These are phyloP conservation scores for Pontederia crassipes DNA, from an alignment of 176 grass and related monocot species.

Conservation along the genomic window DNA sequence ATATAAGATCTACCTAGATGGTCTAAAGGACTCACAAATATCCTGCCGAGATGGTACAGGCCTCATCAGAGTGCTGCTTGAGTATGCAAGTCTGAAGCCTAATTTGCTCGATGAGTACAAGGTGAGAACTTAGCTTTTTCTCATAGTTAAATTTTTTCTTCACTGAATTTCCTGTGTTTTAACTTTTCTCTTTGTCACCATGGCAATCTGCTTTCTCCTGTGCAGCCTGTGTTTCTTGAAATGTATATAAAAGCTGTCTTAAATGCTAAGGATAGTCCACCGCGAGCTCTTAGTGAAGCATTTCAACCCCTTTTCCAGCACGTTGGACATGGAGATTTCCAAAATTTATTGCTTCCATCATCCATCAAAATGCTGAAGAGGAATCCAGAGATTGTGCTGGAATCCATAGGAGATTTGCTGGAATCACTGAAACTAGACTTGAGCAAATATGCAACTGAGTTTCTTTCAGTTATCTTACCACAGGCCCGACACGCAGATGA, in stretches of 20 bases:
- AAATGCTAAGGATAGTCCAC: conserved; percentile 68
- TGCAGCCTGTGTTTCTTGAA: conserved; percentile 84
- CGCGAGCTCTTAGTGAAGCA: conserved; percentile 58
- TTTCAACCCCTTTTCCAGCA: conserved; percentile 66
- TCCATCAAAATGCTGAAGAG: conserved; percentile 91
- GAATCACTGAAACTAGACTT: conserved; percentile 60
- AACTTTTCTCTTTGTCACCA: conserved; percentile 12
- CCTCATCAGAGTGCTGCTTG: conserved; percentile 69
- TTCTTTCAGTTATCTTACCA: conserved; percentile 69
- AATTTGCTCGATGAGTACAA: conserved; percentile 62
- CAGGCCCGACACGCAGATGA: conserved; percentile 83
- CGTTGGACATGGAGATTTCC: conserved; percentile 82
- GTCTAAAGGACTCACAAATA: conserved; percentile 77
- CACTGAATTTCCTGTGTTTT: conserved; percentile 9
- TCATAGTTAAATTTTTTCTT: neutral
- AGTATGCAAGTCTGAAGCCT: conserved; percentile 43
- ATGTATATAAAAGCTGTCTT: conserved; percentile 68
- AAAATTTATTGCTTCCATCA: conserved; percentile 61
- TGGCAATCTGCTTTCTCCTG: conserved; percentile 8
- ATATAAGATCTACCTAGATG: conserved; percentile 81
- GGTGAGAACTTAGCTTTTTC: conserved; percentile 32
- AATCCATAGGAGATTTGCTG: conserved; percentile 67
- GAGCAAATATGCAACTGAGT: conserved; percentile 76
- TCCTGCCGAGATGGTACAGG: conserved; percentile 43
- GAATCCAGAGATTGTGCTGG: conserved; percentile 86